Base-by-base conservation (phyloP, 2,329 filamentous ascomycete species). In the Ophiostoma sp. region DNA sequence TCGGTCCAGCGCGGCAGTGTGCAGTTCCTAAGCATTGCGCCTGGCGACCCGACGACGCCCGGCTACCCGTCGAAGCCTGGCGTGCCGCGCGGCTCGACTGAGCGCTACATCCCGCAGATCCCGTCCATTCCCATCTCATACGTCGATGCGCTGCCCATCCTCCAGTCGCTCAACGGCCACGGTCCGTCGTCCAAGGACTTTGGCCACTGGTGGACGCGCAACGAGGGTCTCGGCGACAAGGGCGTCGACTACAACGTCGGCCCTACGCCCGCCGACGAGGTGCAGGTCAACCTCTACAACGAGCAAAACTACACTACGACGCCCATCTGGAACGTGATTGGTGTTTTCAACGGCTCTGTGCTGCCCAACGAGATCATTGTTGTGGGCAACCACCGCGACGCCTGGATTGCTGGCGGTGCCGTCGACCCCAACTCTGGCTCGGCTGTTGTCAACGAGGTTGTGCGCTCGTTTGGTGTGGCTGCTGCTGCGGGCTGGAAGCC, bases 61-160 rank as follows among this genome's bases (percentile, higher is more conserved):
- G 95, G 95, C 11, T 97, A 97, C 75, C 91, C 94, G 7, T 97
- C 93, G 0, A 94, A 94, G 77, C 94, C 93, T 5, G 94, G 90
- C n/a, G 90, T 83, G 38, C 91, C 92, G 47, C 89, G 94, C 38
- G 82, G 87, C 69, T 86, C 92, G 7, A 86, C 89, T 0, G 83
- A 92, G 27, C 81, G 85, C 41, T 84, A 85, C 6, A 95, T 89
- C 44, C 91, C 95, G 0, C 87, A 85, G 3, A 98, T 98, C 67
- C 94, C 95, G 0, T 98, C 94, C 0, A 80, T 72, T 5, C 70
- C 70, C 18, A 67, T 72, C 40, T 72, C 70, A 9, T 72, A 68
- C 18, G 68, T 49, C 4, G 70, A 72, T 27, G 70, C 70, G 11
- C 66, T 69, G 6, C 70, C 70, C 2, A 64, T 72, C 2, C 68